Evolutionary conservation across 805 yeast species (phyloP), one percentile per base, ranked within the genome.

Genomic region (Pichia cabralensis): DNA sequence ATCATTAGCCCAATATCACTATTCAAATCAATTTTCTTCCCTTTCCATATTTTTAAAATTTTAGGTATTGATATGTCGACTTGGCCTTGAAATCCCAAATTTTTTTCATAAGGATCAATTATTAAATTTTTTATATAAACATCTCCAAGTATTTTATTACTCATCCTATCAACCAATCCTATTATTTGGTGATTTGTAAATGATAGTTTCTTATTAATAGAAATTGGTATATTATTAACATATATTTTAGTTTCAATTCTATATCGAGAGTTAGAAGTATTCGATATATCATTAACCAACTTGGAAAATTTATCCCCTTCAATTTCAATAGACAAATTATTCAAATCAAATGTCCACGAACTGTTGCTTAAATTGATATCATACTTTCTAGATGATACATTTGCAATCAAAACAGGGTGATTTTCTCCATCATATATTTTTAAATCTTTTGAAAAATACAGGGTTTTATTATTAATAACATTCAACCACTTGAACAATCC

Each of bases 401-500:
- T 27, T 2, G 33, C 8, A 10, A 28, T 20, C 5, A 25, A 5
- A 8, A 36, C 5, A 7, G 14, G 3, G 9, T 24, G 14, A 8
- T n/a, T 9, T n/a, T 3, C 1, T 5, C 13, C 16, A 32, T 28
- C 12, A 10, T 8, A n/a, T 9, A 33, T n/a, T 8, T 15, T 36
- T 6, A 33, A n/a, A 25, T 23, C 14, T 3, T 36, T 24, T 12
- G 7, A 11, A 14, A 36, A 33, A 11, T 22, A 22, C 10, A 36
- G 21, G 3, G 25, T 13, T 10, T 24, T 36, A 4, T 8, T 18
- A 22, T 33, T 33, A 5, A 32, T 12, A 3, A 6, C 3, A 6
- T 28, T 17, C 12, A 36, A 16, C 35, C 35, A 36, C 14, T 18
- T 28, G 4, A 33, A 29, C 12, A 28, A 4, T 12, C 33, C 36